phyloP scores from a whole-genome alignment of 2,329 filamentous ascomycete species.

The Diaporthe amygdali region DNA sequence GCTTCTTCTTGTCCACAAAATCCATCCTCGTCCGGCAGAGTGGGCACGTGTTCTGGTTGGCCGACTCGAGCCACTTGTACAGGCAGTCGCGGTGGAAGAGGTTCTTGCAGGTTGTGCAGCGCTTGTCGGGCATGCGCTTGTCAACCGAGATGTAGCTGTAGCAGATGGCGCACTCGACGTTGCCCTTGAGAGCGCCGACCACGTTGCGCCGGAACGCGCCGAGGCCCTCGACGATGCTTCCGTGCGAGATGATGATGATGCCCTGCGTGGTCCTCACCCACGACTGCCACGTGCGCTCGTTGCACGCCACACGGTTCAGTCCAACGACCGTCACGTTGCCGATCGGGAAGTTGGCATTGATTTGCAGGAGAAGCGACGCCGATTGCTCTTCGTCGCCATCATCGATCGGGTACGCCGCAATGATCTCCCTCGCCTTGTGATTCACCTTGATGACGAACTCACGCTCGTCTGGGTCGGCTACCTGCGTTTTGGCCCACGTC shows the following conservation, averaged over 20 bases:
- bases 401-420: constrained; percentile 77
- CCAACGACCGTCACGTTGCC: constrained; percentile 78
- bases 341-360: constrained; percentile 84
- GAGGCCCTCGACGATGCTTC: constrained; percentile 85
- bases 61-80: constrained; percentile 97
- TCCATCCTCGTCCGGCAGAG: constrained; percentile 89
- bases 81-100: constrained; percentile 88
- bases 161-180: constrained; percentile 95
- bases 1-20: constrained; percentile 42
- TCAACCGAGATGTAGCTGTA: constrained; percentile 92
- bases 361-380: constrained; percentile 79
- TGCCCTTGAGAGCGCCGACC: constrained; percentile 85
- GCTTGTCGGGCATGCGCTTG: constrained; percentile 89
- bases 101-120: constrained; percentile 91
- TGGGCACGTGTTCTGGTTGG: constrained; percentile 89
- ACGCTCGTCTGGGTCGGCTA: constrained; percentile 55
- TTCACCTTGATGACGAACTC: constrained; percentile 74
- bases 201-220: constrained; percentile 87
- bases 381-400: constrained; percentile 71
- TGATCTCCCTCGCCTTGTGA: constrained; percentile 74
- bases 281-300: constrained; percentile 89
- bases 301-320: constrained; percentile 83
- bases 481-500: constrained; percentile 65
- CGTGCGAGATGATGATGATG: constrained; percentile 92
- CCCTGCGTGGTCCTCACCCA: constrained; percentile 91